Percentiles rank a stretch among this genome's conserved stretches.
These are phyloP conservation scores for Ananas comosus DNA, from an alignment of 176 grass and related monocot species.

Conservation along the genomic window DNA sequence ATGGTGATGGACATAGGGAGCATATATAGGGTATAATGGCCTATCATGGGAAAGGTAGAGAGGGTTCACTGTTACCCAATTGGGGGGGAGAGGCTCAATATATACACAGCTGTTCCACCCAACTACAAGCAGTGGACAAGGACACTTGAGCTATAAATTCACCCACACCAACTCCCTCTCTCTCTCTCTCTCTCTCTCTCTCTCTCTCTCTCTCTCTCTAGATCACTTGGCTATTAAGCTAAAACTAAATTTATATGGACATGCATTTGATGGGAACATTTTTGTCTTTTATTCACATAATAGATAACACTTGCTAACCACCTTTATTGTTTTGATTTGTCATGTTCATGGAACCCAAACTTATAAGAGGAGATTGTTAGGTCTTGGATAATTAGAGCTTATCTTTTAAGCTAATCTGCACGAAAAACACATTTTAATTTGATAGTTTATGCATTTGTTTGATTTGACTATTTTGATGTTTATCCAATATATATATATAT, in stretches of 20 bases:
- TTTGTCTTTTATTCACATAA: constrained; percentile 12
- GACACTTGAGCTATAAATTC: neutral
- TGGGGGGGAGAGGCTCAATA: neutral
- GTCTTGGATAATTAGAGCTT: too few relatives aligned
- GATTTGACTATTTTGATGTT: too few relatives aligned
- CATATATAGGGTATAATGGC: neutral
- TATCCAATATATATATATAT: too few relatives aligned
- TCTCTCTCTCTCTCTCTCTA: neutral
- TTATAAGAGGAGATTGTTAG: too few relatives aligned
- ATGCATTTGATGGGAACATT: neutral
- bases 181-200: too few relatives aligned
- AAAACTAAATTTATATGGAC: neutral
- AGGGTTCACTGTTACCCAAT: neutral
- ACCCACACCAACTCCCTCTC: neutral
- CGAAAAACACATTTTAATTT: too few relatives aligned
- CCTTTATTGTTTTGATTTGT: neutral
- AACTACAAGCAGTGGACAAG: constrained; percentile 1
- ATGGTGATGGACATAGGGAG: neutral
- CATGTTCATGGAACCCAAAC: too few relatives aligned
- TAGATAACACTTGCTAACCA: constrained; percentile 13
- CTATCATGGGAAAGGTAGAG: neutral
- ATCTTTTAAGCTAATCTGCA: too few relatives aligned
- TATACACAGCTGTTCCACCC: neutral
- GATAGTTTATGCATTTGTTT: too few relatives aligned
- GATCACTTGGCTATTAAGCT: constrained; percentile 27